Percentiles rank a stretch among this genome's conserved stretches.
Evolutionary conservation across 306 rosid genomes (phyloP).

Genomic region (Sindora glabra): DNA sequence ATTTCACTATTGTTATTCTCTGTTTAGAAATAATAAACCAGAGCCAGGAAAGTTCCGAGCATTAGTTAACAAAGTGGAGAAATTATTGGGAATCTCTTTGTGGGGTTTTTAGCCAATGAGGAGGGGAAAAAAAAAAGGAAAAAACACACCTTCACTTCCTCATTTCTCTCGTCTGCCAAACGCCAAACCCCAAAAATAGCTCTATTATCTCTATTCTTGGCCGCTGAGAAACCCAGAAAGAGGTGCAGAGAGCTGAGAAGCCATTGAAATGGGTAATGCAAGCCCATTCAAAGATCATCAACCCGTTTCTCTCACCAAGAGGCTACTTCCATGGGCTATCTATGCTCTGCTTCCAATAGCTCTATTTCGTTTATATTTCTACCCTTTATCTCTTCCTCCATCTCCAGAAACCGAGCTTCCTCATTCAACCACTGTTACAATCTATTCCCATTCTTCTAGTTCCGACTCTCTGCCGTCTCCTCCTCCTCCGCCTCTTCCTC

Average conservation of each 20-base stretch:
- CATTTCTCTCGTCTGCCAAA: background rate
- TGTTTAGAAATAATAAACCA: too few relatives aligned
- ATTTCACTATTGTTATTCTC: too few relatives aligned
- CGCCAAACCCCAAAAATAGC: background rate
- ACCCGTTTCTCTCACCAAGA: slow-evolving; percentile 21
- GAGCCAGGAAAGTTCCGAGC: too few relatives aligned
- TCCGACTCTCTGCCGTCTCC: slow-evolving; percentile 16
- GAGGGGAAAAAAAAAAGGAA: too few relatives aligned
- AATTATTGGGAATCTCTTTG: too few relatives aligned
- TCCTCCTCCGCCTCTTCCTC: slow-evolving; percentile 10
- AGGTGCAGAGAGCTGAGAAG: background rate
- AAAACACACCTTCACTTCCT: too few relatives aligned
- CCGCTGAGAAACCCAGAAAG: slow-evolving; percentile 2
- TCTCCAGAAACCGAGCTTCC: slow-evolving; percentile 31
- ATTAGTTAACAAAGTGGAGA: too few relatives aligned
- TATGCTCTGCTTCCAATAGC: slow-evolving; percentile 60
- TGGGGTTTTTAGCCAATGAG: too few relatives aligned
- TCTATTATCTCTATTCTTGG: background rate
- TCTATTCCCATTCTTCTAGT: slow-evolving; percentile 11
- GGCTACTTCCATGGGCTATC: slow-evolving; percentile 46
- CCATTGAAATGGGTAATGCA: slow-evolving; percentile 31
- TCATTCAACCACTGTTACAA: slow-evolving; percentile 12
- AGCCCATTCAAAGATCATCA: slow-evolving; percentile 43
- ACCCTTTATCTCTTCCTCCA: slow-evolving; percentile 38
- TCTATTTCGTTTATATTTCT: slow-evolving; percentile 51